These are phyloP conservation scores for Hypsizygus marmoreus DNA, from an alignment of 768 basidiomycete species.

Conservation along the genomic window DNA sequence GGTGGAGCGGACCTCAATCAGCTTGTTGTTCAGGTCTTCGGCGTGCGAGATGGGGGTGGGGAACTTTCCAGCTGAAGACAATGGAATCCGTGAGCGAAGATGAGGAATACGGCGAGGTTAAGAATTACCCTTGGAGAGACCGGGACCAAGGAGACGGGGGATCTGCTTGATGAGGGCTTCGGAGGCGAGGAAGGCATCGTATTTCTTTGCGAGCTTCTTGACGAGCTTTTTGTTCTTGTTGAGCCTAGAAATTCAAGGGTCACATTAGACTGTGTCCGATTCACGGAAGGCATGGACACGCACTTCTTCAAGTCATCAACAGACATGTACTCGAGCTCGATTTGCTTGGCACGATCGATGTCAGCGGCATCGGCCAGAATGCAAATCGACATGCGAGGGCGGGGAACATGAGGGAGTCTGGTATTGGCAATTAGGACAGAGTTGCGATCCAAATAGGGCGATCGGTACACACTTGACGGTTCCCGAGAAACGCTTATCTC, in stretches of 20 bases:
- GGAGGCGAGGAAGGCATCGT: conserved; percentile 97
- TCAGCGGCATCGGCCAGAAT: conserved; percentile 99
- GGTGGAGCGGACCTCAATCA: conserved; percentile 94
- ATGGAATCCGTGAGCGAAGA: background rate
- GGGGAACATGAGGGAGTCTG: conserved; percentile 95
- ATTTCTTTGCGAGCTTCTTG: conserved; percentile 99
- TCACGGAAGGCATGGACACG: conserved; percentile 17
- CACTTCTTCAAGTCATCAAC: conserved; percentile 99
- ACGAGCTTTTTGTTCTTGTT: conserved; percentile 99
- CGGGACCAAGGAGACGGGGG: conserved; percentile 98
- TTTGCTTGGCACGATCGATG: conserved; percentile 98
- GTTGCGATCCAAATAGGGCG: background rate
- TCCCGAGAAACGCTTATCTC: conserved; percentile 99
- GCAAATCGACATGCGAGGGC: conserved; percentile 99
- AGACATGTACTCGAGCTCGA: conserved; percentile 98
- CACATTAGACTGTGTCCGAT: background rate
- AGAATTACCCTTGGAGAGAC: conserved; percentile 94
- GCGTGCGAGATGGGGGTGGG: conserved; percentile 93
- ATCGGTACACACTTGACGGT: conserved; percentile 79
- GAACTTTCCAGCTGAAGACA: conserved; percentile 87
- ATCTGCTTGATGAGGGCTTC: conserved; percentile 99
- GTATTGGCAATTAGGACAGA: conserved; percentile 7
- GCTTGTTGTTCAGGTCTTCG: conserved; percentile 89
- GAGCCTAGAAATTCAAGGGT: conserved; percentile 51
- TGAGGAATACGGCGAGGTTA: background rate